Base-by-base conservation (phyloP, 495 filamentous ascomycete genomes). In the Hypoxylon subgilvum region DNA sequence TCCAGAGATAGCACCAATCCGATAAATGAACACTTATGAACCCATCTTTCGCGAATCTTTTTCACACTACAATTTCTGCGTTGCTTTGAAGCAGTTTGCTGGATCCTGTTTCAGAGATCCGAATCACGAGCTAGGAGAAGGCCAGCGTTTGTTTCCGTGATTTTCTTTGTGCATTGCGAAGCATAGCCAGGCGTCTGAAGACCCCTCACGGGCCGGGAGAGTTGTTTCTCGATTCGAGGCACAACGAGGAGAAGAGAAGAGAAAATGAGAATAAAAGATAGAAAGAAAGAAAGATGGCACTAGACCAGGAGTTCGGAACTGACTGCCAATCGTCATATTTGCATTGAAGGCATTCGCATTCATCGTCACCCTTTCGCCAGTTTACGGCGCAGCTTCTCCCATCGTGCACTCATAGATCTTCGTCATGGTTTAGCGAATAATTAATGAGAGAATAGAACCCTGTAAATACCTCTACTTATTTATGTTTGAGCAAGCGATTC, bases 161-260 rank as follows among this genome's bases (percentile, higher is more conserved):
- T 21, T 38, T 27, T 9, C 13, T 61, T 62, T 56, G 25, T 62
- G 46, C 46, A 63, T 57, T 14, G 40, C 59, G 52, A 63, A 63
- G 59, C 52, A 63, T 63, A 52, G 59, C 59, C 27, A 14, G 60
- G 60, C 60, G 53, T 63, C 42, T 44, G 31, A 49, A 43, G 38
- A 31, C 21, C 59, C 52, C 59, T 57, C 59, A 13, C 59, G 52
- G 59, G 59, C 38, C 30, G 32, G 25, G 40, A 52, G 52, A 46
- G 39, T 50, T 19, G 4, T 17, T 45, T 19, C 12, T 31, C 31
- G 19, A 39, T 52, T 41, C 21, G 19, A n/a, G n/a, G n/a, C n/a
- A n/a, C n/a, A n/a, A n/a, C n/a, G n/a, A n/a, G n/a, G n/a, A n/a
- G n/a, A n/a, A 17, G 6, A 53, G 42, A 48, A 10, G 28, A 30